Conservation (phyloP, 2,329 filamentous ascomycete genomes). For the Xylaria hypoxylon region DNA sequence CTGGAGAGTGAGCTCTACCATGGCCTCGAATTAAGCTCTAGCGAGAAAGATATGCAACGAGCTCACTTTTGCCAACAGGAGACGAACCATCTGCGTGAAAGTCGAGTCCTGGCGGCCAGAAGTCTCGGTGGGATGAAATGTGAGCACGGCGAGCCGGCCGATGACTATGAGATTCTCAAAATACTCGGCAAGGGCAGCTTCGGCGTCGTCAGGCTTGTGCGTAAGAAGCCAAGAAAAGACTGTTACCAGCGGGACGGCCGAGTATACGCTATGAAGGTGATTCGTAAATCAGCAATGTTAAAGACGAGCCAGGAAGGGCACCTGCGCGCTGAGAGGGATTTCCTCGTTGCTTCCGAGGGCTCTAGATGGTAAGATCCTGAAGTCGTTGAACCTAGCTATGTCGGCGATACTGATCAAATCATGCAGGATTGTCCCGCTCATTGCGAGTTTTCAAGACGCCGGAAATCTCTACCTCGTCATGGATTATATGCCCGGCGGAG, state of each 20-base stretch:
- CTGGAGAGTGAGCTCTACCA: slow-evolving; percentile 73
- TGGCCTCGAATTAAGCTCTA: slow-evolving; percentile 62
- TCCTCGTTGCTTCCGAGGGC: slow-evolving; percentile 88
- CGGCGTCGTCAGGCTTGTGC: slow-evolving; percentile 88
- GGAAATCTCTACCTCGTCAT: slow-evolving; percentile 91
- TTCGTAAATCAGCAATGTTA: slow-evolving; percentile 93
- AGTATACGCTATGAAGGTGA: slow-evolving; percentile 97
- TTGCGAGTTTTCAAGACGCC: slow-evolving; percentile 89
- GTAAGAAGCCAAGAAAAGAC: slow-evolving; percentile 62
- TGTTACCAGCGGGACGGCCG: slow-evolving; percentile 51
- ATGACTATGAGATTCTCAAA: slow-evolving; percentile 83
- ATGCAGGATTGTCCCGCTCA: slow-evolving; percentile 81
- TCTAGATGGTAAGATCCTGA: slow-evolving; percentile 73
- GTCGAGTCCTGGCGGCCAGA: slow-evolving; percentile 74
- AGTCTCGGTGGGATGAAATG: slow-evolving; percentile 57
- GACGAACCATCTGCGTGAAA: slow-evolving; percentile 78
- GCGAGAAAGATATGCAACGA: slow-evolving; percentile 66
- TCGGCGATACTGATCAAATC: slow-evolving; percentile 18
- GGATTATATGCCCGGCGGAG: slow-evolving; percentile 98
- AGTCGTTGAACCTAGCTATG: neutral
- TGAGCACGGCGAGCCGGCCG: slow-evolving; percentile 62
- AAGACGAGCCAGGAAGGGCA: slow-evolving; percentile 92
- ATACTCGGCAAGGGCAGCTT: slow-evolving; percentile 94
- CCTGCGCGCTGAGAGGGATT: slow-evolving; percentile 89
- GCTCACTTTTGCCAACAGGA: slow-evolving; percentile 74